These are phyloP conservation scores for Ploettnerulaceae sp. DNA, from an alignment of 2,329 filamentous ascomycete species.

Conservation along the genomic window DNA sequence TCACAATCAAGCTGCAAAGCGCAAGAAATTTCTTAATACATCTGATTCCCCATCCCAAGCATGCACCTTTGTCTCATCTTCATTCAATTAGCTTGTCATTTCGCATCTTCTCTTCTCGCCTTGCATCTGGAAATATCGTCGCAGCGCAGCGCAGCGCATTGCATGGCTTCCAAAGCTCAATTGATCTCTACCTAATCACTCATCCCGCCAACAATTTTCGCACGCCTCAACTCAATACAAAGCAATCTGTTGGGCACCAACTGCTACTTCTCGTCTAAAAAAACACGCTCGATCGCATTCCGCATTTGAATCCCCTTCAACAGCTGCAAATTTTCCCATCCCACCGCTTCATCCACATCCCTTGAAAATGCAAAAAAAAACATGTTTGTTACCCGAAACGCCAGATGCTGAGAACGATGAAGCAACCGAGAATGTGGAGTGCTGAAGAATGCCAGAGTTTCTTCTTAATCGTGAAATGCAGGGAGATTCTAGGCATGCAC, in stretches of 20 bases:
- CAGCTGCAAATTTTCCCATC: not conserved
- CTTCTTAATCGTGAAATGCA: constrained; percentile 6
- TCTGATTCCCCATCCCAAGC: too few species aligned
- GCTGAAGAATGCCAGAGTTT: constrained; percentile 4
- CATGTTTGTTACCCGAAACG: constrained; percentile 9
- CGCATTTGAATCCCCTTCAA: too few species aligned
- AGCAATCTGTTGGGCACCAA: constrained; percentile 9
- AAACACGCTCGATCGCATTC: not conserved
- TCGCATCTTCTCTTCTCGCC: too few species aligned
- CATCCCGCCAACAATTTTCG: too few species aligned
- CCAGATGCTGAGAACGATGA: constrained; percentile 14
- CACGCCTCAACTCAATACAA: constrained; percentile 2
- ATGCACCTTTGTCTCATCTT: too few species aligned
- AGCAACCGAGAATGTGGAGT: constrained; percentile 5
- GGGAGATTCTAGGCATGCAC: constrained; percentile 2
- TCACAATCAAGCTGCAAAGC: too few species aligned
- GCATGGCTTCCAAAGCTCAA: too few species aligned
- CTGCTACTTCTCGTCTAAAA: not conserved
- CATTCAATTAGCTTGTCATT: too few species aligned
- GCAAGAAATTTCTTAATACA: too few species aligned
- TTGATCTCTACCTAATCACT: too few species aligned
- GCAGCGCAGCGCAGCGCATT: too few species aligned
- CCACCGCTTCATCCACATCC: not conserved
- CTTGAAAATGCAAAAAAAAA: constrained; percentile 5
- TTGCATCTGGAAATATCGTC: too few species aligned